Base-by-base conservation (phyloP, 495 filamentous ascomycete genomes). In the Clohesyomyces aquaticus region DNA sequence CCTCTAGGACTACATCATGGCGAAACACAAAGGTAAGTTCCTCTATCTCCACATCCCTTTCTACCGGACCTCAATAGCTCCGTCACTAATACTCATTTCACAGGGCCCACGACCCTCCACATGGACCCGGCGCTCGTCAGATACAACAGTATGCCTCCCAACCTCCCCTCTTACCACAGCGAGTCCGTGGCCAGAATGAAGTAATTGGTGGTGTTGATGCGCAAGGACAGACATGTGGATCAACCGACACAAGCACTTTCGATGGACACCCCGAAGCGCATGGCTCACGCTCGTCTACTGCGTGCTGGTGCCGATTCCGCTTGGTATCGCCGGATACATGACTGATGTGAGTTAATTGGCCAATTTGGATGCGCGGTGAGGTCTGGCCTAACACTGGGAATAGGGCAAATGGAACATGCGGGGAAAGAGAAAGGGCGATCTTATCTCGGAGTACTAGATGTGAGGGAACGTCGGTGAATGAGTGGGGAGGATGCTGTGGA, bases 201-300 rank as follows among this genome's bases (percentile, higher is more conserved):
- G n/a, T n/a, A n/a, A n/a, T n/a, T n/a, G n/a, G n/a, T n/a, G n/a
- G 41, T 9, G 50, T 49, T 48, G 26, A 35, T 25, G 10, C 18
- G 18, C 11, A 14, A 22, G 16, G 9, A 71, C 71, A 98, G 94
- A 88, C 72, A 89, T 97, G 85, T 83, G 81, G 69, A 74, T 79
- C 67, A 92, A 95, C 80, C 89, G 94, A 51, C 88, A 91, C 84
- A 93, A 90, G 78, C 96, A 91, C 84, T 98, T 97, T 83, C 84
- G 90, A 71, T 98, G 90, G 89, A 97, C 87, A 14, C 82, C 85
- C 23, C 82, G 89, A 66, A 94, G 91, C 46, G 91, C 89, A 23
- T 84, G 84, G 80, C 65, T 96, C 63, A 88, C 85, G 3, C 84
- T 96, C 70, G 73, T 86, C 29, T 96, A 91, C 77, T 81, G 87